These are phyloP conservation scores for Hansenula sp. DNA, from an alignment of 1,139 yeast genomes.

Conservation along the genomic window DNA sequence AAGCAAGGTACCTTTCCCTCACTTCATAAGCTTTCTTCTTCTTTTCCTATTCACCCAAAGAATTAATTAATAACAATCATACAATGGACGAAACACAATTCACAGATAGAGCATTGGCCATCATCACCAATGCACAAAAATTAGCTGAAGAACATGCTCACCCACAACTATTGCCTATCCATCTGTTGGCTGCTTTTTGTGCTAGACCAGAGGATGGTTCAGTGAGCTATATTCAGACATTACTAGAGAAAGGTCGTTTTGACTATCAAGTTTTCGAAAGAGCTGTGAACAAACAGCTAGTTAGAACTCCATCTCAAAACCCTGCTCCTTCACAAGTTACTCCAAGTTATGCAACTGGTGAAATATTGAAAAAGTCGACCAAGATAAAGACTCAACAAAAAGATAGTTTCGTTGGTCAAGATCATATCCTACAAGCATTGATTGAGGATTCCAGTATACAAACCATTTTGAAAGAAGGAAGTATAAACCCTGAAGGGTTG, in stretches of 20 bases:
- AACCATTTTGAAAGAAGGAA: conserved; percentile 70
- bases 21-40: no score
- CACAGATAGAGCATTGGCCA: conserved; percentile 88
- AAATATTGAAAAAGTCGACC: conserved; percentile 63
- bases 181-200: conserved; percentile 88
- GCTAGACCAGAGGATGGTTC: conserved; percentile 70
- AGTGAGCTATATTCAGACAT: conserved; percentile 65
- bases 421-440: conserved; percentile 82
- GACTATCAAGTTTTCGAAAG: conserved; percentile 84
- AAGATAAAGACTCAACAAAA: conserved; percentile 84
- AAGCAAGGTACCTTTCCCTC: not conserved
- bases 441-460: conserved; percentile 73
- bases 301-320: conserved; percentile 78
- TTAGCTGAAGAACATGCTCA: conserved; percentile 83
- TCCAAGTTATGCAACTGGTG: conserved; percentile 68
- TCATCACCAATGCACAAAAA: conserved; percentile 74
- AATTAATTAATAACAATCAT: not conserved
- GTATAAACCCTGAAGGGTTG: conserved; percentile 65
- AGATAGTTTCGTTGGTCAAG: conserved; percentile 91
- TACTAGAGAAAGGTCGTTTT: conserved; percentile 81
- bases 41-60: no score
- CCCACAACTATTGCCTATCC: conserved; percentile 80
- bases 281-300: conserved; percentile 73
- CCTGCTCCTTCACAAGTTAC: conserved; percentile 82
- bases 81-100: conserved; percentile 65